These are phyloP conservation scores for Carex cristatella DNA, from an alignment of 176 grass and related monocot species.

Conservation along the genomic window DNA sequence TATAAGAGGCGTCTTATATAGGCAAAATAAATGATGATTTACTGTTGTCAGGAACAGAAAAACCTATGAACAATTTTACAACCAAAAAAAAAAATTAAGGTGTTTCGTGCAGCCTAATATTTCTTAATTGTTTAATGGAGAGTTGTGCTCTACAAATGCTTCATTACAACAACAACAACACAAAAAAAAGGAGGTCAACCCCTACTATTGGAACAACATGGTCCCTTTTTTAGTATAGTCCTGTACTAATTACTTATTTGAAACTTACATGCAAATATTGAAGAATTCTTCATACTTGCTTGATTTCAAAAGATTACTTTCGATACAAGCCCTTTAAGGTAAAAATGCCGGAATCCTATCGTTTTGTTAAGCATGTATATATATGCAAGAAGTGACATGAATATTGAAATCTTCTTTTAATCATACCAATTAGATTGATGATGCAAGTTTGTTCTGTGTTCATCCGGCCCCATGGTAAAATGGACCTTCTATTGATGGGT, in stretches of 20 bases:
- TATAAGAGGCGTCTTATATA: background rate
- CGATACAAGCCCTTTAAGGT: background rate
- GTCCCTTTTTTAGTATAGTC: background rate
- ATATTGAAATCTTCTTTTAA: background rate
- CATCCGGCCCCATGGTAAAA: too few species aligned
- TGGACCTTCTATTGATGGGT: too few species aligned
- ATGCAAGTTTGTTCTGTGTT: too few species aligned
- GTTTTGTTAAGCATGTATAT: background rate
- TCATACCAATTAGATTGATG: too few species aligned
- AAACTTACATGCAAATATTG: background rate
- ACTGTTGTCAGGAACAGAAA: background rate
- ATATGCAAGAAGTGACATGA: background rate
- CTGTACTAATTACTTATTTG: background rate
- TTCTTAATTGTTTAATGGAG: background rate
- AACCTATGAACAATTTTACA: background rate
- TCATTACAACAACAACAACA: too few species aligned
- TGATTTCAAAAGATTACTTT: background rate
- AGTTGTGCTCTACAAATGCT: constrained; percentile 4
- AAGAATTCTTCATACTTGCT: background rate
- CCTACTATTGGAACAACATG: background rate
- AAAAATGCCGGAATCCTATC: background rate
- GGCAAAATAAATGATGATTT: background rate
- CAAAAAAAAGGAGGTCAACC: background rate
- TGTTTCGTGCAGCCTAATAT: background rate
- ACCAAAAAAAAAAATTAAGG: background rate